A percentile compares a stretch with the other conserved stretches of the same genome.
Evolutionary conservation across 768 basidiomycete species (phyloP).

Genomic region (Coprinopsis cinerea): DNA sequence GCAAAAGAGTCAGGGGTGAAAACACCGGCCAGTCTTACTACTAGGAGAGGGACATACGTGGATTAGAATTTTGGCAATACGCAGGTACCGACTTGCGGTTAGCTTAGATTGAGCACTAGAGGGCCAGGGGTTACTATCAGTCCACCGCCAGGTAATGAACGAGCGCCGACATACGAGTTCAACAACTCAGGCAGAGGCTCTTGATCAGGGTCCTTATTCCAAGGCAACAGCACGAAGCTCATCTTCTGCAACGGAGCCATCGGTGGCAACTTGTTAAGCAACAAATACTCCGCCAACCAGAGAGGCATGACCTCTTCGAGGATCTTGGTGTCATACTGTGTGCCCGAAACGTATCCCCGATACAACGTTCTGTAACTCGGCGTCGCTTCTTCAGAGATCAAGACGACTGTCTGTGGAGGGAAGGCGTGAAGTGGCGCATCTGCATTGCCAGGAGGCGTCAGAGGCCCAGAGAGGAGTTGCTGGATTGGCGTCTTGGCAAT

Average conservation of each 20-base stretch:
- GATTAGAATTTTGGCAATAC: slow-evolving; percentile 75
- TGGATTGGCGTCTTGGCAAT: slow-evolving; percentile 47
- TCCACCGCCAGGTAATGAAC: not conserved
- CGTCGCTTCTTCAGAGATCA: slow-evolving; percentile 77
- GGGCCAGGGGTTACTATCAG: too few species aligned
- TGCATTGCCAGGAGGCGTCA: slow-evolving; percentile 59
- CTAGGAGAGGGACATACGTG: slow-evolving; percentile 52
- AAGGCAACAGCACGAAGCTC: slow-evolving; percentile 86
- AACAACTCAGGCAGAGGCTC: slow-evolving; percentile 75
- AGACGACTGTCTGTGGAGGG: slow-evolving; percentile 54
- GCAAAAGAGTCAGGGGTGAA: slow-evolving; percentile 1
- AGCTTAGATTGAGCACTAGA: slow-evolving; percentile 75
- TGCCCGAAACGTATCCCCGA: slow-evolving; percentile 59
- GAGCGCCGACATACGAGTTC: slow-evolving; percentile 59
- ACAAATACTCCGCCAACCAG: slow-evolving; percentile 86
- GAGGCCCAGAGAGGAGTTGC: slow-evolving; percentile 43
- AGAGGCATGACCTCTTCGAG: slow-evolving; percentile 78
- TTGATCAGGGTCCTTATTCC: slow-evolving; percentile 50
- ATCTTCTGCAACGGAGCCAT: slow-evolving; percentile 61
- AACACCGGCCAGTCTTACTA: not conserved
- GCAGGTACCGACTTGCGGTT: slow-evolving; percentile 80
- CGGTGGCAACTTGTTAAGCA: slow-evolving; percentile 55
- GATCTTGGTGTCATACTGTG: slow-evolving; percentile 30
- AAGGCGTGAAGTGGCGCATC: slow-evolving; percentile 69
- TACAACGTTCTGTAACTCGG: slow-evolving; percentile 76